Evolutionary conservation across 768 basidiomycete species (phyloP).

Genomic region (Hysterangium stoloniferum): DNA sequence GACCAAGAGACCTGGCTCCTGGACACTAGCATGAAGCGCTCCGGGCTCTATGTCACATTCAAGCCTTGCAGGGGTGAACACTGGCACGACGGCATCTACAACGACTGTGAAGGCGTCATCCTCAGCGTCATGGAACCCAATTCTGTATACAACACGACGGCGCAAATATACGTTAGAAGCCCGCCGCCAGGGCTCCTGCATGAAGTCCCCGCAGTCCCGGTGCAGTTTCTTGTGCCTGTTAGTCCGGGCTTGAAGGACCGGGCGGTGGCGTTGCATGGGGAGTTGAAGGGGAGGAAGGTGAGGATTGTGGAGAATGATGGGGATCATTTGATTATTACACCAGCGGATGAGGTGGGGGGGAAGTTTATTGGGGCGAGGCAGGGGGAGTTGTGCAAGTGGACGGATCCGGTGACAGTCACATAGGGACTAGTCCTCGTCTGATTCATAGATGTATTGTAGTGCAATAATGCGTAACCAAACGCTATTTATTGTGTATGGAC

Average conservation of each 20-base stretch:
- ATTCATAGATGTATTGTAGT: too few species aligned
- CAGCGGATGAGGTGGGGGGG: slow-evolving; percentile 3
- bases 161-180: slow-evolving; percentile 24
- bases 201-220: slow-evolving; percentile 30
- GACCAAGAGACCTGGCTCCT: slow-evolving; percentile 21
- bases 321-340: slow-evolving; percentile 1
- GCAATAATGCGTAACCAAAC: too few species aligned
- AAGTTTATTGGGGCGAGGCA: not conserved
- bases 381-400: slow-evolving; percentile 6
- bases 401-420: too few species aligned
- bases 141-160: slow-evolving; percentile 19
- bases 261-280: slow-evolving; percentile 38
- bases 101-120: slow-evolving; percentile 23
- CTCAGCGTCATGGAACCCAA: slow-evolving; percentile 21
- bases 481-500: too few species aligned
- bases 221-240: slow-evolving; percentile 35
- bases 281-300: slow-evolving; percentile 6
- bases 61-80: slow-evolving; percentile 14
- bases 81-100: slow-evolving; percentile 26
- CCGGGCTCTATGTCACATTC: slow-evolving; percentile 15
- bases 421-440: too few species aligned
- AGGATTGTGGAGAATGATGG: not conserved
- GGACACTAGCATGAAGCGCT: slow-evolving; percentile 10
- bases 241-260: slow-evolving; percentile 31
- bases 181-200: slow-evolving; percentile 21